phyloP scores from a whole-genome alignment of 495 filamentous ascomycete species.

The Penicillium argentinense region DNA sequence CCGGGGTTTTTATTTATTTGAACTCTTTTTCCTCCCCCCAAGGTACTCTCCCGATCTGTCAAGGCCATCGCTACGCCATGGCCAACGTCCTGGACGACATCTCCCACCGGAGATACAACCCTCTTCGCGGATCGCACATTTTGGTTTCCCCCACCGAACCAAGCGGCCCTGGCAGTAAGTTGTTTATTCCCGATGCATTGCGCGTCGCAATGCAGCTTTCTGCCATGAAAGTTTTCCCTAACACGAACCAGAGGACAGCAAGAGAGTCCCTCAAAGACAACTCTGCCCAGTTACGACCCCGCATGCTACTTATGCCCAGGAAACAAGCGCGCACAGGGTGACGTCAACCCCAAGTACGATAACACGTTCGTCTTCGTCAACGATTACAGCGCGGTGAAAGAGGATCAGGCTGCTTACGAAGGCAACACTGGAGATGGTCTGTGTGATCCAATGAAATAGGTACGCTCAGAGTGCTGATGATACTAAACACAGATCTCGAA shows the following conservation, averaged over 20 bases:
- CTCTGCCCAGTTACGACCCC: constrained; percentile 77
- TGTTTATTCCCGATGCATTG: neutral
- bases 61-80: constrained; percentile 37
- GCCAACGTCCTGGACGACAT: constrained; percentile 89
- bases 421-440: constrained; percentile 51
- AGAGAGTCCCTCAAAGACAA: constrained; percentile 75
- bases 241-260: constrained; percentile 71
- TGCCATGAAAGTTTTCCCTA: too few species aligned
- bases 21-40: constrained; percentile 1
- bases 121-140: constrained; percentile 83
- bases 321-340: constrained; percentile 88
- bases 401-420: constrained; percentile 74
- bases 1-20: constrained; percentile 10
- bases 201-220: too few species aligned
- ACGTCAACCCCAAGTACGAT: constrained; percentile 81
- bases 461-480: too few species aligned
- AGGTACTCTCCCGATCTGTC: constrained; percentile 5
- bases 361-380: constrained; percentile 95
- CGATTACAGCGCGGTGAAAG: constrained; percentile 96
- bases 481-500: constrained; percentile 55
- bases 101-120: constrained; percentile 93
- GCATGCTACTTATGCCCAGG: constrained; percentile 96
- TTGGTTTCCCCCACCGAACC: constrained; percentile 91
- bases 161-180: constrained; percentile 98
- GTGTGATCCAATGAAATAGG: neutral